Evolutionary conservation across 192 early-diverging fungal species (phyloP), one percentile per base, ranked within the genome.

Genomic region (Coemansia sp.): DNA sequence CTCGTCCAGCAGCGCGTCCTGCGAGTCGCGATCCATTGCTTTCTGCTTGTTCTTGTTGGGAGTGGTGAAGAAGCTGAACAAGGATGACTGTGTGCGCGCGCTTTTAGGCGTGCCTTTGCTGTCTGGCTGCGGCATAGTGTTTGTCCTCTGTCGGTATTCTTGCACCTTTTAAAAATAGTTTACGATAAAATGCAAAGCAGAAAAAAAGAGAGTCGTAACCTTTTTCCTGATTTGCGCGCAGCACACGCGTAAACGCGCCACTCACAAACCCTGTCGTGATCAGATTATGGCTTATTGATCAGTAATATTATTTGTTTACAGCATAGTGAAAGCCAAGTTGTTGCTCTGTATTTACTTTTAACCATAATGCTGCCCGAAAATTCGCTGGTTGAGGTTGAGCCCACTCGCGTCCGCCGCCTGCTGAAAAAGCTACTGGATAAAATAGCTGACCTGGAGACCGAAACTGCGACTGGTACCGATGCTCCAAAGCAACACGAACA

Each of bases 21-120:
- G 73, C n/a, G 77, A 75, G 66, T 75, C 72, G 5, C 41, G 58
- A 5, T 51, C 37, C 21, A 21, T 14, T 17, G 50, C 23, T 6
- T 19, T 32, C 14, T 38, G 50, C 5, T 39, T 48, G 14, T 57
- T 25, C 49, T 56, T 66, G 24, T 69, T 75, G 39, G 75, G 72
- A 1, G 78, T 75, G 11, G 49, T 23, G 27, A 81, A 81, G 56
- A 81, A 81, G 69, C 70, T 81, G 43, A 75, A 69, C 38, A 81
- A 60, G 9, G 69, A 72, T 4, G 72, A 63, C 43, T 81, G 78
- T 35, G 65, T 75, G 10, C 68, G 70, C 19, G 63, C 59, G 43
- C 66, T 49, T 58, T 69, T 72, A 27, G 78, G 73, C 60, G 73
- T 81, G 60, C 65, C 49, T 32, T 55, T 70, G 62, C 24, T 56